Percentiles rank a stretch among this genome's conserved stretches.
phyloP scores from a whole-genome alignment of 805 yeast species.

The Saccharomycopsis oosterbeekiorum region DNA sequence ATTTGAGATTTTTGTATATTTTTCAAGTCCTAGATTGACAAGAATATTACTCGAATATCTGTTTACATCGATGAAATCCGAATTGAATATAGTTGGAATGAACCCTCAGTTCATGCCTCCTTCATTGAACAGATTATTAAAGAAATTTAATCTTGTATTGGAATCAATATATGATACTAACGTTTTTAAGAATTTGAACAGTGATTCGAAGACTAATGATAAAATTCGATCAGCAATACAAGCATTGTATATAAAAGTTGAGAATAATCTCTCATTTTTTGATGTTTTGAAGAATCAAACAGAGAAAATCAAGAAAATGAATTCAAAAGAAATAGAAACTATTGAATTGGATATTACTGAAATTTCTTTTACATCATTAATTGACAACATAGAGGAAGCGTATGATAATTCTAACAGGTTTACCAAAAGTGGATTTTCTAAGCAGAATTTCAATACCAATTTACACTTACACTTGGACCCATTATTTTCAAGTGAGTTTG shows the following conservation, averaged over 20 bases:
- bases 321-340: conserved; percentile 18
- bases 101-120: conserved; percentile 24
- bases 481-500: conserved; percentile 10
- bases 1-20: conserved; percentile 39
- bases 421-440: not conserved
- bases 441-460: not conserved
- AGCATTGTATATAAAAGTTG: conserved; percentile 1
- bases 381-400: conserved; percentile 3
- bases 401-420: conserved; percentile 12
- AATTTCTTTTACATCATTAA: not conserved
- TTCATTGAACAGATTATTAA: conserved; percentile 14
- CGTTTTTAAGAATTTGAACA: not conserved
- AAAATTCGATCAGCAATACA: not conserved
- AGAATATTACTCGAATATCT: conserved; percentile 53
- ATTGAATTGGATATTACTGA: conserved; percentile 12
- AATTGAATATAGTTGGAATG: conserved; percentile 10
- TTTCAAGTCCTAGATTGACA: conserved; percentile 40
- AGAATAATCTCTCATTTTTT: conserved; percentile 25
- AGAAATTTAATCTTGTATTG: conserved; percentile 10
- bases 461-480: conserved; percentile 9
- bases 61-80: not conserved
- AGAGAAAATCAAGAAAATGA: conserved; percentile 22
- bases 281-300: conserved; percentile 27
- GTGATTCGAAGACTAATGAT: not conserved
- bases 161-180: conserved; percentile 8